Conservation (phyloP, 352 stramenopile genomes). For the Pythium aristosporum region DNA sequence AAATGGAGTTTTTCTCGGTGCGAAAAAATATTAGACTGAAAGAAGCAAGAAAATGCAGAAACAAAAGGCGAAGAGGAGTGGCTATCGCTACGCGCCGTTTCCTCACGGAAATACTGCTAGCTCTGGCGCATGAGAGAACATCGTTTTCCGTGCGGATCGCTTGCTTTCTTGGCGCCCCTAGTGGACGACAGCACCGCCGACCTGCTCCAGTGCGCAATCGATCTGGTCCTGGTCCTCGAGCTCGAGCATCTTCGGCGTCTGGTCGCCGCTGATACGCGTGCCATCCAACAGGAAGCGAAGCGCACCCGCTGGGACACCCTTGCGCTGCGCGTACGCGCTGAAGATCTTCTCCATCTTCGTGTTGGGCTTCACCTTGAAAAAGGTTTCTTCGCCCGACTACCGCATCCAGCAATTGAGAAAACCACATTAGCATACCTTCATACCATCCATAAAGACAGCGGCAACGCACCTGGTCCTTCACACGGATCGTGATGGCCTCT, state of each 20-base stretch:
- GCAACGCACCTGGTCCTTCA: slow-evolving; percentile 74
- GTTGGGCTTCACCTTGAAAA: slow-evolving; percentile 99
- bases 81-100: background rate
- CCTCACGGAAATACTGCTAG: background rate
- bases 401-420: background rate
- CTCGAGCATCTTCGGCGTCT: slow-evolving; percentile 96
- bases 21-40: slow-evolving; percentile 25
- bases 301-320: slow-evolving; percentile 87
- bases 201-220: slow-evolving; percentile 94
- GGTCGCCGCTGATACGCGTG: slow-evolving; percentile 92
- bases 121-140: background rate
- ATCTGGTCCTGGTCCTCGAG: slow-evolving; percentile 98
- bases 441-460: background rate
- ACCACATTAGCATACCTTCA: background rate
- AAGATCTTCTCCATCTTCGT: slow-evolving; percentile 99
- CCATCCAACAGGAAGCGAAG: slow-evolving; percentile 97
- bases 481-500: slow-evolving; percentile 86
- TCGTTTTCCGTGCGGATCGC: background rate
- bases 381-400: slow-evolving; percentile 94
- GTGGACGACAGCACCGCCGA: slow-evolving; percentile 59
- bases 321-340: slow-evolving; percentile 93
- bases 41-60: slow-evolving; percentile 8
- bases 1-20: slow-evolving; percentile 7
- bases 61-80: background rate
- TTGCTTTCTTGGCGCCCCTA: background rate